These are phyloP conservation scores for Coprinopsis strossmayeri DNA, from an alignment of 768 basidiomycete species.

Conservation along the genomic window DNA sequence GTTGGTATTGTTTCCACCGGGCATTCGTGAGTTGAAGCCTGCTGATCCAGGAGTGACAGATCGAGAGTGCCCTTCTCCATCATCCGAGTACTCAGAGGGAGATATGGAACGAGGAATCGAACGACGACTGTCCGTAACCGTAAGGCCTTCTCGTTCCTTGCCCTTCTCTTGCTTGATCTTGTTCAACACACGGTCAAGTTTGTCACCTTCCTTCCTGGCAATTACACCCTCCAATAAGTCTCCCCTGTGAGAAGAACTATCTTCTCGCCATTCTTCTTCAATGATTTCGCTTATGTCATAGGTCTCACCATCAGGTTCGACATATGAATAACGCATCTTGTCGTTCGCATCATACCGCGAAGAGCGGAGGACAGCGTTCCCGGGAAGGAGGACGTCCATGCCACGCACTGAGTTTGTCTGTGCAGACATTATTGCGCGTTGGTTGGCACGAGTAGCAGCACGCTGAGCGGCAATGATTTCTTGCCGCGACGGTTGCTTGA, in stretches of 20 bases:
- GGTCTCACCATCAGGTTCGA: conserved; percentile 83
- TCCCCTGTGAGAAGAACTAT: conserved; percentile 28
- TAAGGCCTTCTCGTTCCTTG: conserved; percentile 2
- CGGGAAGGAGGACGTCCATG: conserved; percentile 82
- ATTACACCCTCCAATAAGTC: conserved; percentile 67
- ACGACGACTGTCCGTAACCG: conserved; percentile 17
- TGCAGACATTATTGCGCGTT: conserved; percentile 74
- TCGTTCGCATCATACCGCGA: conserved; percentile 67
- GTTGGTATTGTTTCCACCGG: conserved; percentile 13
- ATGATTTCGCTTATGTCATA: conserved; percentile 93
- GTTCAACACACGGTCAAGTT: conserved; percentile 65
- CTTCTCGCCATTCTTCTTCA: conserved; percentile 79
- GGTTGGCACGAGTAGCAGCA: conserved; percentile 78
- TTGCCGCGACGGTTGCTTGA: conserved; percentile 52
- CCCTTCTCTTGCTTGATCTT: conserved; percentile 49
- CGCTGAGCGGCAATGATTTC: conserved; percentile 94
- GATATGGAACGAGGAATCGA: conserved; percentile 32
- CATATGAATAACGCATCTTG: conserved; percentile 87
- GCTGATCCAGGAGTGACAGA: conserved; percentile 38
- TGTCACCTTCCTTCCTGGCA: conserved; percentile 58
- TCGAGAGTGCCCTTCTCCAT: conserved; percentile 35
- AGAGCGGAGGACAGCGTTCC: conserved; percentile 81
- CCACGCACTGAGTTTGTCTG: conserved; percentile 83
- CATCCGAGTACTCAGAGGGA: conserved; percentile 55
- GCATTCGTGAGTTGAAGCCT: conserved; percentile 19